Evolutionary conservation across 2,329 filamentous ascomycete species (phyloP), one percentile per base, ranked within the genome.

Genomic region (Botrytis fragariae): DNA sequence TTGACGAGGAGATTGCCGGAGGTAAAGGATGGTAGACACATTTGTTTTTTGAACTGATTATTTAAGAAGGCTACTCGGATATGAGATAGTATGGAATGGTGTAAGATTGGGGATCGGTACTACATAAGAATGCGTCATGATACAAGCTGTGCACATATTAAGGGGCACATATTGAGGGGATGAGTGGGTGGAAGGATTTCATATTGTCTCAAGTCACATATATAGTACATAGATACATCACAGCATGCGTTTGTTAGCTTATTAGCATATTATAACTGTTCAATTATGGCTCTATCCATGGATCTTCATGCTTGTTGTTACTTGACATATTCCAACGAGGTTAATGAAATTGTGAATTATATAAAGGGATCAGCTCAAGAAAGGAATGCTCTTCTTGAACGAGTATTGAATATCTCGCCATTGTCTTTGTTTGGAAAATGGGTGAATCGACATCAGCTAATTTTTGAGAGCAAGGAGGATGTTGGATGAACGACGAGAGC

Each of bases 1-100:
- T 98, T 60, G 95, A 98, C 82, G 86, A 83, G 64, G 93, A 97
- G 84, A 97, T 96, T 87, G 61, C 45, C 37, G 60, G 37, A 22
- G 69, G 69, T 42, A 32, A 54, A 25, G 69, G 69, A 16, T 71
- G 69, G 69, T 71, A 68, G 85, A 84, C 62, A n/a, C 29, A 1
- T 25, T 51, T 67, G 1, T 22, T 48, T 48, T 4, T 8, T 22
- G 42, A 20, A 25, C 20, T 16, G 20, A 7, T 65, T 32, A 2
- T 42, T 62, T 7, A 48, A 25, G 20, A 25, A 48, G 44, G 22
- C 6, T 7, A n/a, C n/a, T 12, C 18, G 39, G 3, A 1, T 9
- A 63, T 12, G 14, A 10, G 3, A 44, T 63, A 18, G 29, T 59
- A 44, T 63, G 18, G 61, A 32, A 18, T 16, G 39, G 61, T 29